phyloP scores from a whole-genome alignment of 768 basidiomycete species.

The Pleurotus pulmonarius region DNA sequence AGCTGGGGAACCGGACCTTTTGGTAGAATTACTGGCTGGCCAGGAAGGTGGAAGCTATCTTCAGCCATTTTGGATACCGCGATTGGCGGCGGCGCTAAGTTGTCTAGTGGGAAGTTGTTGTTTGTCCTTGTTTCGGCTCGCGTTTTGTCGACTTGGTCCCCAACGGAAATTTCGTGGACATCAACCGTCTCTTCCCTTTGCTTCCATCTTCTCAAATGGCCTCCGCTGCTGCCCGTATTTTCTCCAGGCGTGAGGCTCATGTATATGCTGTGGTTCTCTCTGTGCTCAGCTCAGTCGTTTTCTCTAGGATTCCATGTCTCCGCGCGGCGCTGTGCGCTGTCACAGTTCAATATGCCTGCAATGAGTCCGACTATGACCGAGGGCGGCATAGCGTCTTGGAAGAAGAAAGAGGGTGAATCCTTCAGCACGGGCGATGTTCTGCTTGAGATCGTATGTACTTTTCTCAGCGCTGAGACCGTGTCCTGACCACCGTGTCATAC shows the following conservation, averaged over 20 bases:
- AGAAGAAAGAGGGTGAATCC: slow-evolving; percentile 91
- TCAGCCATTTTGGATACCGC: slow-evolving; percentile 14
- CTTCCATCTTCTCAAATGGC: slow-evolving; percentile 42
- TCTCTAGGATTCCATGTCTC: slow-evolving; percentile 83
- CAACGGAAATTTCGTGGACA: slow-evolving; percentile 22
- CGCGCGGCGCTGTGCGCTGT: slow-evolving; percentile 69
- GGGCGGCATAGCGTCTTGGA: slow-evolving; percentile 97
- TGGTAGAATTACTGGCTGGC: slow-evolving; percentile 67
- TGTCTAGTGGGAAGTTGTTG: not conserved
- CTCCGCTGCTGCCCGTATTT: slow-evolving; percentile 58
- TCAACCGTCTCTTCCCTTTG: slow-evolving; percentile 19
- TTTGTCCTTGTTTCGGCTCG: slow-evolving; percentile 11
- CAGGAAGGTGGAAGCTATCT: slow-evolving; percentile 53
- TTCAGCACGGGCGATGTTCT: slow-evolving; percentile 91
- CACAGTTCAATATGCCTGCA: slow-evolving; percentile 93
- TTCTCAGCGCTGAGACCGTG: not conserved
- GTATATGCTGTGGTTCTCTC: not conserved
- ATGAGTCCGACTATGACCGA: slow-evolving; percentile 99
- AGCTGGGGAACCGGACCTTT: slow-evolving; percentile 52
- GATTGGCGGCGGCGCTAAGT: not conserved
- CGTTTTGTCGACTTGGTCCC: slow-evolving; percentile 26
- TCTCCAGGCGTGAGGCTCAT: slow-evolving; percentile 56
- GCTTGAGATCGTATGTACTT: slow-evolving; percentile 79
- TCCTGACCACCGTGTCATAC: slow-evolving; percentile 13
- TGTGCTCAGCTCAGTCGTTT: not conserved